These are phyloP conservation scores for Plantago major DNA, from an alignment of 257 asterid genomes.

Conservation along the genomic window DNA sequence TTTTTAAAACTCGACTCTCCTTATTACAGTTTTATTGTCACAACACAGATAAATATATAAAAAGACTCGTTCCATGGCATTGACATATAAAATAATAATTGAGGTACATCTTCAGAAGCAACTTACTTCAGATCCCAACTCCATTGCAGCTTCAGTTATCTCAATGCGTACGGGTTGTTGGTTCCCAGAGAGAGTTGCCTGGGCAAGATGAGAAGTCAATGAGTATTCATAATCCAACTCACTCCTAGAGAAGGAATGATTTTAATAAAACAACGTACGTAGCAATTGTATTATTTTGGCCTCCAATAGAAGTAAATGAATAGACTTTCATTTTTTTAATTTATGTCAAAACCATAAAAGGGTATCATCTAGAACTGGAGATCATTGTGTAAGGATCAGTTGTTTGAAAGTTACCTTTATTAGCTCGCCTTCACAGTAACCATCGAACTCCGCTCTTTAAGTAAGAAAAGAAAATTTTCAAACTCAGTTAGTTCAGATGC, in stretches of 20 bases:
- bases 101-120: background rate
- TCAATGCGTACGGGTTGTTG: slow-evolving; percentile 93
- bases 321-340: background rate
- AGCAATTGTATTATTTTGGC: too few relatives aligned
- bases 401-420: slow-evolving; percentile 59
- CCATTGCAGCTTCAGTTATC: slow-evolving; percentile 98
- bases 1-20: too few relatives aligned
- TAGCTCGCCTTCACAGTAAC: slow-evolving; percentile 87
- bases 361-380: too few relatives aligned
- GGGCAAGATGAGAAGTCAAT: slow-evolving; percentile 17
- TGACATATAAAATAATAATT: background rate
- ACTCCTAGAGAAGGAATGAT: too few relatives aligned
- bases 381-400: too few relatives aligned
- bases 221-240: too few relatives aligned
- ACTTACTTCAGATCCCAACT: slow-evolving; percentile 79
- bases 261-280: too few relatives aligned
- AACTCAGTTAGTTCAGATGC: background rate
- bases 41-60: too few relatives aligned
- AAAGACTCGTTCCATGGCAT: too few relatives aligned
- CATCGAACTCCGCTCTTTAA: slow-evolving; percentile 96
- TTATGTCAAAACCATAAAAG: too few relatives aligned
- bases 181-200: slow-evolving; percentile 94
- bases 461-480: background rate
- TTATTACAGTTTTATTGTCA: too few relatives aligned
- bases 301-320: too few relatives aligned